These are phyloP conservation scores for Mesembryanthemum crystallinum DNA, from an alignment of 148 eudicot genomes.

Conservation along the genomic window DNA sequence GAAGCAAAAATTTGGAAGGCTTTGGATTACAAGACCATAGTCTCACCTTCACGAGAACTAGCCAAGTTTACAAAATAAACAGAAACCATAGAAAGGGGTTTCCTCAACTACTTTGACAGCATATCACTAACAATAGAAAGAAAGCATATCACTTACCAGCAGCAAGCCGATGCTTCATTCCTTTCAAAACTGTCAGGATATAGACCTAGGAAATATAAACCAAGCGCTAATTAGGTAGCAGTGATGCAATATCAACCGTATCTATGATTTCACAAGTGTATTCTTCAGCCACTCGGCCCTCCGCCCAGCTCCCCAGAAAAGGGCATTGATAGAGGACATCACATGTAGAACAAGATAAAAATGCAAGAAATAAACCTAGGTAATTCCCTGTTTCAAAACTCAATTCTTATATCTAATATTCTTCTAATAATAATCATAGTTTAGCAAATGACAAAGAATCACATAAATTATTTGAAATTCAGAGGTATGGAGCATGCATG, in stretches of 20 bases:
- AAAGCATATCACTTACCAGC: slow-evolving; percentile 54
- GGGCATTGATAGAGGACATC: not conserved
- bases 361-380: not conserved
- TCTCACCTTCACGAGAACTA: not conserved
- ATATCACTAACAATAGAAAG: slow-evolving; percentile 9
- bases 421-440: not conserved
- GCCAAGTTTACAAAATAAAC: not conserved
- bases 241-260: not conserved
- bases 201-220: slow-evolving; percentile 55
- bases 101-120: not conserved
- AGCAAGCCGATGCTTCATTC: slow-evolving; percentile 94
- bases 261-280: not conserved
- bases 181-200: slow-evolving; percentile 81
- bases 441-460: not conserved
- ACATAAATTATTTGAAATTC: not conserved
- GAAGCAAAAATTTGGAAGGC: not conserved
- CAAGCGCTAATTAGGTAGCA: slow-evolving; percentile 4
- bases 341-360: not conserved
- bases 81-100: not conserved
- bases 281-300: not conserved
- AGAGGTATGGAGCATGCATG: not conserved
- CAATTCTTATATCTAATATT: not conserved
- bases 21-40: not conserved
- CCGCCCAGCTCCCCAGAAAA: not conserved
- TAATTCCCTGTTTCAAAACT: not conserved